Percentiles rank a stretch among this genome's conserved stretches.
Conservation (phyloP, 495 filamentous ascomycete species). For the Extremus antarcticus region DNA sequence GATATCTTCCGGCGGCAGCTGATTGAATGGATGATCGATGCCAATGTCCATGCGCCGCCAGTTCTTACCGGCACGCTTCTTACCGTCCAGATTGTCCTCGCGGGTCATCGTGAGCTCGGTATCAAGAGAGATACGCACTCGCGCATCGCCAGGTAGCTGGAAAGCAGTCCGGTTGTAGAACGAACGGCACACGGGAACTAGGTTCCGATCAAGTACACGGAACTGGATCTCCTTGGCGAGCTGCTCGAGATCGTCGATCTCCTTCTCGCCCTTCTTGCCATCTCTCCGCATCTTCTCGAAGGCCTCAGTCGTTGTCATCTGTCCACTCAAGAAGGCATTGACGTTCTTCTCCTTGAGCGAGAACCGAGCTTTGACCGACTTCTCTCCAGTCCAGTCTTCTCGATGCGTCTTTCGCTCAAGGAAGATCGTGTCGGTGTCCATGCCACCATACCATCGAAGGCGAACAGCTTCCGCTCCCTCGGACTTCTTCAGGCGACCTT, state of each 20-base stretch:
- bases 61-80: slow-evolving; percentile 65
- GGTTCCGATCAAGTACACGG: slow-evolving; percentile 68
- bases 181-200: slow-evolving; percentile 76
- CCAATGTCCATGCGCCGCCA: slow-evolving; percentile 98
- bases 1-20: slow-evolving; percentile 72
- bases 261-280: slow-evolving; percentile 79
- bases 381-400: slow-evolving; percentile 98
- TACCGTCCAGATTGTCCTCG: slow-evolving; percentile 88
- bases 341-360: slow-evolving; percentile 93
- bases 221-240: slow-evolving; percentile 90
- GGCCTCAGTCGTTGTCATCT: slow-evolving; percentile 65
- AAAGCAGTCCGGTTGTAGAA: slow-evolving; percentile 99
- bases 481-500: slow-evolving; percentile 89
- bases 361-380: slow-evolving; percentile 96
- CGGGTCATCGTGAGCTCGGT: slow-evolving; percentile 90
- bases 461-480: slow-evolving; percentile 96
- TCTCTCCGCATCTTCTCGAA: slow-evolving; percentile 92
- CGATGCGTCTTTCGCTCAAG: slow-evolving; percentile 97
- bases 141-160: slow-evolving; percentile 89
- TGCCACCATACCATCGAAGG: slow-evolving; percentile 93
- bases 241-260: slow-evolving; percentile 81
- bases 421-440: slow-evolving; percentile 89
- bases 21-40: slow-evolving; percentile 87
- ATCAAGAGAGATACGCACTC: slow-evolving; percentile 93
- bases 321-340: slow-evolving; percentile 74